Base-by-base conservation (phyloP, 192 early-diverging fungal species). In the Backusella macrospora region DNA sequence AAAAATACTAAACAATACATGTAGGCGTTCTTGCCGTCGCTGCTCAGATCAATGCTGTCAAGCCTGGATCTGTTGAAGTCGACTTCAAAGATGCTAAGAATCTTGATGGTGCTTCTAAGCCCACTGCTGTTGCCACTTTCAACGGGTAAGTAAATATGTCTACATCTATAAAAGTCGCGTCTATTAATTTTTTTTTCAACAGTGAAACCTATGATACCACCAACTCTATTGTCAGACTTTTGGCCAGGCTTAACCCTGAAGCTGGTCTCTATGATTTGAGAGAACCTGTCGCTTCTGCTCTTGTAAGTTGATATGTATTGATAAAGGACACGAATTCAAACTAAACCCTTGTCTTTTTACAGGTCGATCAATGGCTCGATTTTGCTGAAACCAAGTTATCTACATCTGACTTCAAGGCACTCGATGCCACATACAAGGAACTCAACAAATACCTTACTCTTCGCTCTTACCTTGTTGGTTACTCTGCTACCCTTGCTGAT, bases 371-470 rank as follows among this genome's bases (percentile, higher is more conserved):
- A 69, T 97, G 94, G 90, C 74, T 93, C 37, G 87, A 87, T 79
- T 93, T 90, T 87, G 86, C 87, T 16, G 82, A 84, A 67, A 86
- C 85, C 72, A 86, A 87, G 48, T 80, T 96, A 49, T 76, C 77
- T 62, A 73, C 83, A 21, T 74, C 76, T 42, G 90, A 93, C 68
- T 94, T 91, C 82, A 93, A 92, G 84, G 82, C 82, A 29, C 82
- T 96, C 40, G 90, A 90, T 63, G 80, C 70, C 21, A 86, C 87
- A 46, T 90, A 95, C 49, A 86, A 82, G 37, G 79, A 87, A 73
- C 80, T 97, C 37, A 90, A 99, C 86, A 88, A 92, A 65, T 90
- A 95, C 74, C 84, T 99, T 75, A 89, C 86, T 48, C 83, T 97
- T 80, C 88, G 95, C 38, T 92, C 92, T 45, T 96, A 87, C 70